Evolutionary conservation across 306 rosid species (phyloP).

Genomic region (Betula pendula): DNA sequence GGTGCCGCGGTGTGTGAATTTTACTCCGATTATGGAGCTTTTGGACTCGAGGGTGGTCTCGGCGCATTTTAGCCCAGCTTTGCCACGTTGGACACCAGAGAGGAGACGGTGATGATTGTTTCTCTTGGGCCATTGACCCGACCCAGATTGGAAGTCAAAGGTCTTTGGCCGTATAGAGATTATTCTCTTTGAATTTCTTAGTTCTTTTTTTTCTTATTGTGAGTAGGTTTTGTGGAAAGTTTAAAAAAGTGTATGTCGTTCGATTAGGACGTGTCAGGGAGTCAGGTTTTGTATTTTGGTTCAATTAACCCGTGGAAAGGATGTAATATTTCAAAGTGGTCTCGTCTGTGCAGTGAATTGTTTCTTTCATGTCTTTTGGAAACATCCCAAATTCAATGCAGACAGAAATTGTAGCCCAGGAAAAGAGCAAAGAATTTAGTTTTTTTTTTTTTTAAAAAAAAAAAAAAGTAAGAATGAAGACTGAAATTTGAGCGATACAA

Average conservation of each 20-base stretch:
- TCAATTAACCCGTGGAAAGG: constrained; percentile 19
- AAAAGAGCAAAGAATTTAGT: no score
- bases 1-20: constrained; percentile 66
- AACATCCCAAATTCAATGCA: no score
- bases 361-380: constrained; percentile 8
- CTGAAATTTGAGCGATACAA: no score
- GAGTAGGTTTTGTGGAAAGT: neutral
- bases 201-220: neutral
- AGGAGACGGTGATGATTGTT: constrained; percentile 20
- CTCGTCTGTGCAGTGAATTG: neutral
- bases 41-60: constrained; percentile 54
- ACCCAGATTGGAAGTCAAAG: constrained; percentile 15
- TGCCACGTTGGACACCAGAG: constrained; percentile 55
- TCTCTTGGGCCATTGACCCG: neutral
- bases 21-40: constrained; percentile 59
- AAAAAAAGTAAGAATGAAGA: no score
- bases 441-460: no score
- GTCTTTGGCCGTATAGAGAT: no score
- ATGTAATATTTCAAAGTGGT: constrained; percentile 7
- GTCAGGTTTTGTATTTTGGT: constrained; percentile 27
- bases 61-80: constrained; percentile 47
- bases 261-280: constrained; percentile 30
- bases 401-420: no score
- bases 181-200: neutral
- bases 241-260: neutral